phyloP scores from a whole-genome alignment of 345 rosid species.

The Eucalyptus shirleyi region DNA sequence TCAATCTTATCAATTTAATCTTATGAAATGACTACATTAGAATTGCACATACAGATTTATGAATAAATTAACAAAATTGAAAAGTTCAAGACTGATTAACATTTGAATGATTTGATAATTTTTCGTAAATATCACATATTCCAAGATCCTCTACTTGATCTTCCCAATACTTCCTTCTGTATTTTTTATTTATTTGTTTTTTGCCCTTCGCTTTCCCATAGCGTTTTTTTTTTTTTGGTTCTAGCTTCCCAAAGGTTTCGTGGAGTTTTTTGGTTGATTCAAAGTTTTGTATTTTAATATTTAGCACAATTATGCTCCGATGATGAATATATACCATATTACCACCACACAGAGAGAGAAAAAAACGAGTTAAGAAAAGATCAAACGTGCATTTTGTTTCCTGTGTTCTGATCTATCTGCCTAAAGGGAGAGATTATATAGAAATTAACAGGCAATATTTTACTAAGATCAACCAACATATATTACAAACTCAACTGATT shows the following conservation, averaged over 20 bases:
- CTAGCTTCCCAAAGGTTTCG: neutral
- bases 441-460: neutral
- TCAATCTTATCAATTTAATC: neutral
- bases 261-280: neutral
- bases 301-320: neutral
- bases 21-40: neutral
- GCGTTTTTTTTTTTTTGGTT: neutral
- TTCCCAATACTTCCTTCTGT: neutral
- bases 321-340: neutral
- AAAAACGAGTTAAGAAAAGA: neutral
- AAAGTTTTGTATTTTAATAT: neutral
- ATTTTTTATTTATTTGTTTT: neutral
- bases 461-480: neutral
- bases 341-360: neutral
- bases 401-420: neutral
- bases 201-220: neutral
- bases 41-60: neutral
- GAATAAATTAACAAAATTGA: neutral
- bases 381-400: neutral
- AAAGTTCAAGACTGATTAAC: neutral
- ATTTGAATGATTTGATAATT: neutral
- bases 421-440: neutral
- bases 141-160: neutral
- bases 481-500: neutral
- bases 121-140: neutral